phyloP scores from a whole-genome alignment of 805 yeast species.

The Scheffersomyces lignosus region DNA sequence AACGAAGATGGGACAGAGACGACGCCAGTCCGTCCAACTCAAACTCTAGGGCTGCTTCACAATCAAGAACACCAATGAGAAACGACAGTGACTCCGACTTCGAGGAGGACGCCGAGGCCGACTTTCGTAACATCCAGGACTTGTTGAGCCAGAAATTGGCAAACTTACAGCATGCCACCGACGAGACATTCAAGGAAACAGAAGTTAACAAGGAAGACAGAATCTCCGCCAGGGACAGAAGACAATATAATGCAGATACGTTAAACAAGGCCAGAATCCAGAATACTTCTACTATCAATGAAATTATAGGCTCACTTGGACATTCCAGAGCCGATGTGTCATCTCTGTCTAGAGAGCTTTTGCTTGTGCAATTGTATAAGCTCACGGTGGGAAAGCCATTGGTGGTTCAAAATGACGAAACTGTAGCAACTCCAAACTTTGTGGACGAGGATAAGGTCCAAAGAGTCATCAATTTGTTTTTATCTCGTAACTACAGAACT shows the following conservation, averaged over 20 bases:
- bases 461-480: slow-evolving; percentile 35
- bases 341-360: slow-evolving; percentile 46
- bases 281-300: slow-evolving; percentile 39
- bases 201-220: slow-evolving; percentile 8
- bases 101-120: slow-evolving; percentile 14
- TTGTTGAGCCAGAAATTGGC: slow-evolving; percentile 12
- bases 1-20: neutral
- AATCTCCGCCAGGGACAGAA: slow-evolving; percentile 8
- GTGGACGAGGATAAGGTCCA: slow-evolving; percentile 37
- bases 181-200: slow-evolving; percentile 2
- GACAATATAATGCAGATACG: slow-evolving; percentile 28
- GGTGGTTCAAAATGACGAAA: slow-evolving; percentile 33
- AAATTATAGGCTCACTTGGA: slow-evolving; percentile 44
- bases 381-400: slow-evolving; percentile 45
- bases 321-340: slow-evolving; percentile 46
- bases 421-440: slow-evolving; percentile 35
- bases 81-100: slow-evolving; percentile 18
- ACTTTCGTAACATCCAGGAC: slow-evolving; percentile 12
- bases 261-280: slow-evolving; percentile 37
- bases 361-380: slow-evolving; percentile 51
- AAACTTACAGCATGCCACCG: slow-evolving; percentile 8
- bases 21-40: slow-evolving; percentile 12
- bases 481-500: slow-evolving; percentile 32
- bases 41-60: slow-evolving; percentile 11
- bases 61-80: slow-evolving; percentile 12